phyloP scores from a whole-genome alignment of 352 stramenopile species.

The Globisporangium megalacanthum region DNA sequence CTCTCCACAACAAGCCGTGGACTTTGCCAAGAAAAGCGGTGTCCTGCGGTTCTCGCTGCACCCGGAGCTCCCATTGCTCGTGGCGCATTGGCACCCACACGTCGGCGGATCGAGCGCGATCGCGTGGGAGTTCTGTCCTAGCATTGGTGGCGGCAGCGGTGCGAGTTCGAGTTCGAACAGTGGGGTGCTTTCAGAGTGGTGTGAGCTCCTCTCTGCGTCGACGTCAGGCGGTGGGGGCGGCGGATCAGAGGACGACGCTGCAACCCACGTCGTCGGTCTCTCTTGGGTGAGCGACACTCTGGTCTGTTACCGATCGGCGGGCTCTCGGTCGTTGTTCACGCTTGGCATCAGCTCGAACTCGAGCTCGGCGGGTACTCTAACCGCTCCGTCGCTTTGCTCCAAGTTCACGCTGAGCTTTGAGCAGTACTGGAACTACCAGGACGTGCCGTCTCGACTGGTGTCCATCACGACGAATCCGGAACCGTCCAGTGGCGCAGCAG shows the following conservation, averaged over 20 bases:
- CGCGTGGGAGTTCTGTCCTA: constrained; percentile 16
- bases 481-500: not conserved
- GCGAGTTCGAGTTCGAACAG: constrained; percentile 14
- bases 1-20: constrained; percentile 28
- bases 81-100: constrained; percentile 37
- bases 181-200: constrained; percentile 22
- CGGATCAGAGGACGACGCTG: constrained; percentile 5
- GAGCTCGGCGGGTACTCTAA: not conserved
- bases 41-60: constrained; percentile 42
- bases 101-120: constrained; percentile 9
- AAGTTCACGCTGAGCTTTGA: constrained; percentile 40
- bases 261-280: constrained; percentile 4
- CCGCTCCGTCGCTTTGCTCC: constrained; percentile 15
- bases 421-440: constrained; percentile 64
- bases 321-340: constrained; percentile 8
- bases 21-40: constrained; percentile 50
- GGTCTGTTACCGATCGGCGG: constrained; percentile 11
- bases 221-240: not conserved
- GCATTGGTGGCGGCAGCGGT: constrained; percentile 18
- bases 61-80: constrained; percentile 29
- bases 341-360: constrained; percentile 6
- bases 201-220: constrained; percentile 5
- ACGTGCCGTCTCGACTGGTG: constrained; percentile 33
- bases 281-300: constrained; percentile 7
- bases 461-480: constrained; percentile 30